Evolutionary conservation across 1,139 yeast genomes (phyloP).

Genomic region (Geotrichum bryndzae): DNA sequence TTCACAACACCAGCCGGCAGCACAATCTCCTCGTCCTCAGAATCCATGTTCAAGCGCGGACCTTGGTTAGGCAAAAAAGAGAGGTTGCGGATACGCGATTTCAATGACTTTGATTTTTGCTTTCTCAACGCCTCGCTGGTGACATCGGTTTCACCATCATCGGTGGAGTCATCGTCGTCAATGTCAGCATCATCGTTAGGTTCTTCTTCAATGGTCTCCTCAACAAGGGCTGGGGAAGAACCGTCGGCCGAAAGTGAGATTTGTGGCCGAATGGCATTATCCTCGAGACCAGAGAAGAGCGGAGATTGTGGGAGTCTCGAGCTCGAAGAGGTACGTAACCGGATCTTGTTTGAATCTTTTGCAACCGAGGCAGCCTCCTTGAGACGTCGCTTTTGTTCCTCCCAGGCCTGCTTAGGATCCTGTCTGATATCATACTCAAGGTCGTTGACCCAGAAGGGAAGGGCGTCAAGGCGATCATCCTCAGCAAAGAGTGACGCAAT

Average conservation of each 20-base stretch:
- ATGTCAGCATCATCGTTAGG: conserved; percentile 23
- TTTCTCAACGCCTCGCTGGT: conserved; percentile 8
- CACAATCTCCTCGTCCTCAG: conserved; percentile 82
- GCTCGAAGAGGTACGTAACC: conserved; percentile 12
- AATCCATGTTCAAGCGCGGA: conserved; percentile 54
- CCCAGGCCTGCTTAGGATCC: conserved; percentile 69
- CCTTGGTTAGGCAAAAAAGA: conserved; percentile 28
- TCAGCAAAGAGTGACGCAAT: conserved; percentile 81
- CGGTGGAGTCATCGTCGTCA: conserved; percentile 29
- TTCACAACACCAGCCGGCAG: conserved; percentile 85
- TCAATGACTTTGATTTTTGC: conserved; percentile 7
- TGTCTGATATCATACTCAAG: conserved; percentile 73
- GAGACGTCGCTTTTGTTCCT: conserved; percentile 38
- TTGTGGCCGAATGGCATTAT: conserved; percentile 3
- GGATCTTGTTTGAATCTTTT: conserved; percentile 20
- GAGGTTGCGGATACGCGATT: conserved; percentile 11
- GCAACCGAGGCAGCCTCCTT: conserved; percentile 24
- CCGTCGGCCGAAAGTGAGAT: conserved; percentile 10
- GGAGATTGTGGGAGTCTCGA: conserved; percentile 12
- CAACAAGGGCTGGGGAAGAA: conserved; percentile 17
- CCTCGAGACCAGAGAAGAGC: conserved; percentile 14
- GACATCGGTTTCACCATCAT: conserved; percentile 23
- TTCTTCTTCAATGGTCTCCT: conserved; percentile 31
- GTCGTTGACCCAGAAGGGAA: conserved; percentile 94
- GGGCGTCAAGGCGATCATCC: conserved; percentile 79